phyloP scores from a whole-genome alignment of 139 green algal genomes.

The Chlorella sorokiniana region DNA sequence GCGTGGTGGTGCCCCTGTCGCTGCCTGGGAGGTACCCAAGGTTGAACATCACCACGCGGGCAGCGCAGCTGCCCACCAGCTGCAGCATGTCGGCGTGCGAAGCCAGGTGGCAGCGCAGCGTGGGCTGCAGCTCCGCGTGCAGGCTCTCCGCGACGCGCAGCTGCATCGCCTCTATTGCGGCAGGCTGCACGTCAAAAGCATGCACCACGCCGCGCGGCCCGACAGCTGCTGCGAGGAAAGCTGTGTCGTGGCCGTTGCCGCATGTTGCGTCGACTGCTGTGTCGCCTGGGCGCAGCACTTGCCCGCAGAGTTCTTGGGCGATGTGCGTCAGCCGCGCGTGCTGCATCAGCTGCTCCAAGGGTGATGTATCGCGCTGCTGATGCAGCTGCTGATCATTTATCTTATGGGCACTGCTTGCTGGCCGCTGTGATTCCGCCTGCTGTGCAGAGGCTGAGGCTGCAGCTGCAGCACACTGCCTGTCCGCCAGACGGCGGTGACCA shows the following conservation, averaged over 20 bases:
- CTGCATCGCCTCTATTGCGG: slow-evolving; percentile 29
- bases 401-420: background rate
- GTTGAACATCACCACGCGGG: slow-evolving; percentile 58
- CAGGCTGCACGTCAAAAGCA: slow-evolving; percentile 69
- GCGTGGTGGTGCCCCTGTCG: slow-evolving; percentile 57
- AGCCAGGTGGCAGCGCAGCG: slow-evolving; percentile 1
- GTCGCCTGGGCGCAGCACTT: slow-evolving; percentile 61
- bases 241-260: slow-evolving; percentile 72
- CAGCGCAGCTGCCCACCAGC: slow-evolving; percentile 11
- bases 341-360: slow-evolving; percentile 28
- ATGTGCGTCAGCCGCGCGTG: slow-evolving; percentile 39
- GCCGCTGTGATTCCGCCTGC: background rate
- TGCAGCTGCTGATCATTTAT: background rate
- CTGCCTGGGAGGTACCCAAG: slow-evolving; percentile 63
- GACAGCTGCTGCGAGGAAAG: slow-evolving; percentile 60
- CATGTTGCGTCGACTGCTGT: slow-evolving; percentile 47
- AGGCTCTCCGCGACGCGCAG: slow-evolving; percentile 6
- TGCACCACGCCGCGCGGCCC: slow-evolving; percentile 53
- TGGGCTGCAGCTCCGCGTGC: background rate
- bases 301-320: slow-evolving; percentile 33
- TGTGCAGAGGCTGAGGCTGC: background rate
- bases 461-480: background rate
- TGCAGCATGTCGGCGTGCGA: slow-evolving; percentile 27
- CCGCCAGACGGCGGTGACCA: background rate
- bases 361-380: no score